Conservation (phyloP, 2,329 filamentous ascomycete genomes). For the Pseudogymnoascus sp. region DNA sequence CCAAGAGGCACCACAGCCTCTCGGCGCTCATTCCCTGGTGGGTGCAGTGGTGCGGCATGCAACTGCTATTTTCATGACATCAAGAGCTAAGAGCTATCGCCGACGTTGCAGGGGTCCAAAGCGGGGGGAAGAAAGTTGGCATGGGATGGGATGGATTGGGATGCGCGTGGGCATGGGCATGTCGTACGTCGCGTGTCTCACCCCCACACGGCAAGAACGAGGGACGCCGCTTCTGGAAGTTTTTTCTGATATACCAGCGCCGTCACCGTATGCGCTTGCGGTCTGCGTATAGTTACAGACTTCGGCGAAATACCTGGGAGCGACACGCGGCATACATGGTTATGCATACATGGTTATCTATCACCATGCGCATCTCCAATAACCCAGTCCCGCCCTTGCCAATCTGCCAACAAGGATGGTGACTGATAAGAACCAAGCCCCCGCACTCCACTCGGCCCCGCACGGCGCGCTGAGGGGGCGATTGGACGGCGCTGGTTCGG, state of each 20-base stretch:
- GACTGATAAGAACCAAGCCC: slow-evolving; percentile 1
- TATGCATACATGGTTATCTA: too few relatives aligned
- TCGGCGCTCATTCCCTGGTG: neutral
- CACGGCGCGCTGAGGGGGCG: neutral
- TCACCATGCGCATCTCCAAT: neutral
- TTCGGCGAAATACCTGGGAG: neutral
- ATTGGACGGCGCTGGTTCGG: neutral
- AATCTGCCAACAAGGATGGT: neutral
- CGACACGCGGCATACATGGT: neutral
- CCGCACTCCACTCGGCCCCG: neutral
- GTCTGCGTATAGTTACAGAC: neutral
- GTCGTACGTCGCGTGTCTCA: slow-evolving; percentile 1
- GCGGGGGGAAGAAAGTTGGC: neutral
- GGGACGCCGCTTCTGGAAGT: slow-evolving; percentile 1
- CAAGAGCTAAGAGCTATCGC: neutral
- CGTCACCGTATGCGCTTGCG: neutral
- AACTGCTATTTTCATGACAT: neutral
- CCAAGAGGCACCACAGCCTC: neutral
- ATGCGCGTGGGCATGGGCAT: neutral
- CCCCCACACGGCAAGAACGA: neutral
- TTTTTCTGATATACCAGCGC: neutral
- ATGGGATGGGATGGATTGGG: neutral
- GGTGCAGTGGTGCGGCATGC: neutral
- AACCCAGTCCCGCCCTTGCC: neutral
- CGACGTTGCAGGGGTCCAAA: neutral